Percentiles rank a stretch among this genome's conserved stretches.
These are phyloP conservation scores for Metschnikowia sp. DNA, from an alignment of 805 yeast genomes.

Conservation along the genomic window DNA sequence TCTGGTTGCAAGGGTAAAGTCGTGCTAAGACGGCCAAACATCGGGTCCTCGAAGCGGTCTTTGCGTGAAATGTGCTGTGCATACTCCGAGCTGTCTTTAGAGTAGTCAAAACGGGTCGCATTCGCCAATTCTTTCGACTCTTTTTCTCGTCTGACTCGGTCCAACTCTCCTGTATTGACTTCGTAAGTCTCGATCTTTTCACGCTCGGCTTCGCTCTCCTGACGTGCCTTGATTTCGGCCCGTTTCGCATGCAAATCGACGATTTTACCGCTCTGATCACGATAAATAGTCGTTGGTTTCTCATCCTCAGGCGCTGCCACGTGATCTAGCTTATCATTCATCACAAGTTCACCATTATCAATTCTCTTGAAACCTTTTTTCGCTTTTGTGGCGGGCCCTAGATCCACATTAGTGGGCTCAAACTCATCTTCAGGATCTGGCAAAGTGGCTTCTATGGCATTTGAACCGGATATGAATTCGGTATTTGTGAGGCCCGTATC, in stretches of 20 bases:
- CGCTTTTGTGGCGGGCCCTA: constrained; percentile 4
- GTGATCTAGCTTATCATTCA: neutral
- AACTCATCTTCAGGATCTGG: constrained; percentile 18
- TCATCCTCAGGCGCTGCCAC: constrained; percentile 1
- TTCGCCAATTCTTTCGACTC: constrained; percentile 14
- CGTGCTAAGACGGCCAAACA: constrained; percentile 26
- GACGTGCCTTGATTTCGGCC: constrained; percentile 13
- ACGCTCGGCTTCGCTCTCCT: constrained; percentile 1
- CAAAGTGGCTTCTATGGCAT: neutral
- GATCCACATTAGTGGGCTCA: constrained; percentile 22
- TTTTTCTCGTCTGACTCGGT: constrained; percentile 14
- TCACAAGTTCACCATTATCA: constrained; percentile 24
- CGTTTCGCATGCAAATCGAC: constrained; percentile 22
- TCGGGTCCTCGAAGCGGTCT: constrained; percentile 62
- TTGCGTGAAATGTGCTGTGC: constrained; percentile 29
- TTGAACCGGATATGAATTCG: neutral
- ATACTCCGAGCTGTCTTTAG: constrained; percentile 36
- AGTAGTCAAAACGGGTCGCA: constrained; percentile 30
- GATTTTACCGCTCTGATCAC: constrained; percentile 35
- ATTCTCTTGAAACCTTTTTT: constrained; percentile 37
- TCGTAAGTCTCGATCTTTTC: constrained; percentile 12
- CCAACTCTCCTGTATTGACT: constrained; percentile 14
- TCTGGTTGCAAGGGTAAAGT: constrained; percentile 12
- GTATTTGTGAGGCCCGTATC: neutral
- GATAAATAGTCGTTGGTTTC: constrained; percentile 37